phyloP scores from a whole-genome alignment of 768 basidiomycete genomes.

The Lactifluus echinatus region DNA sequence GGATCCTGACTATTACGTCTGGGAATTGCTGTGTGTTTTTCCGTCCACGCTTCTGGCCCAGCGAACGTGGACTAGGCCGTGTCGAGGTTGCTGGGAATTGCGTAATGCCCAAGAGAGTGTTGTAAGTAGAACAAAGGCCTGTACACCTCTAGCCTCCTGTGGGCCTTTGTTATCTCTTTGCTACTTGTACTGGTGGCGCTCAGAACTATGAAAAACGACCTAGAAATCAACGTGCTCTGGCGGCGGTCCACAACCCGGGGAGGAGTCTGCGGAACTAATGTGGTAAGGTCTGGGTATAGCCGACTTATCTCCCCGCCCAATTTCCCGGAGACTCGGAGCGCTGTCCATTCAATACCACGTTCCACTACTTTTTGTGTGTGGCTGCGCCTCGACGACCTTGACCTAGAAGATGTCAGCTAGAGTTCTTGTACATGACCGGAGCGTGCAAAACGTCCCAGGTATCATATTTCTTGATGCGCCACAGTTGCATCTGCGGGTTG shows the following conservation, averaged over 20 bases:
- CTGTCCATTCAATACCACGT: constrained; percentile 40
- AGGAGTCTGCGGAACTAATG: constrained; percentile 70
- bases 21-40: constrained; percentile 50
- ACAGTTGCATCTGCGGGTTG: too few species aligned
- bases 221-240: constrained; percentile 49
- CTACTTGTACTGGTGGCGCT: constrained; percentile 4
- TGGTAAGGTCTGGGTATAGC: constrained; percentile 63
- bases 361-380: constrained; percentile 40
- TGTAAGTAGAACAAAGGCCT: constrained; percentile 61
- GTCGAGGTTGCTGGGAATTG: too few species aligned
- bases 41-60: constrained; percentile 57
- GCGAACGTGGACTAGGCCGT: constrained; percentile 56
- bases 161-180: constrained; percentile 23
- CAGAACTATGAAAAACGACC: constrained; percentile 49
- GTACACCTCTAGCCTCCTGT: constrained; percentile 71
- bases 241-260: constrained; percentile 42
- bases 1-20: constrained; percentile 48
- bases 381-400: too few species aligned
- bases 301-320: constrained; percentile 56
- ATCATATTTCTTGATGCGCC: too few species aligned
- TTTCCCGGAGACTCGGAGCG: constrained; percentile 40
- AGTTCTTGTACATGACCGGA: too few species aligned
- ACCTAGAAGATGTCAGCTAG: too few species aligned
- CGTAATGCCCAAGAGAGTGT: too few species aligned
- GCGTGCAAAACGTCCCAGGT: too few species aligned